phyloP scores from a whole-genome alignment of 768 basidiomycete species.

The Tylopilus sp. region DNA sequence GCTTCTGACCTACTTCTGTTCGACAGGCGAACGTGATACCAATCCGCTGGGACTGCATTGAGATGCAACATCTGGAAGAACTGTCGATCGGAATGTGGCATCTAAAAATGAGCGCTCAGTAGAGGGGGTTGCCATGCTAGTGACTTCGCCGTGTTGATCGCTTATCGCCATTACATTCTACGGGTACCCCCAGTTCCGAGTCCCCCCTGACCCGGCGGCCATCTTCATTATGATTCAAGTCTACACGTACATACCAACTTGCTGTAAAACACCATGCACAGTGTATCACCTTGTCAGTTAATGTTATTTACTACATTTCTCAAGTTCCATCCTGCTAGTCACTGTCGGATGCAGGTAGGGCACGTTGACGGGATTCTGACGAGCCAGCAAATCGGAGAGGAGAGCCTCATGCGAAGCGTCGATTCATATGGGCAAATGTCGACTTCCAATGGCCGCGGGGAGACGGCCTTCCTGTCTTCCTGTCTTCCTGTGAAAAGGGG shows the following conservation, averaged over 20 bases:
- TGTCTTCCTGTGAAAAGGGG: constrained; percentile 34
- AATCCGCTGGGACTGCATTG: constrained; percentile 63
- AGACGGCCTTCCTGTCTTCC: not conserved
- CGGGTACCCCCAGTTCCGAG: constrained; percentile 10
- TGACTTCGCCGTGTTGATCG: constrained; percentile 5
- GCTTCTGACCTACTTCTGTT: constrained; percentile 10
- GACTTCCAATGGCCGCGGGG: constrained; percentile 4
- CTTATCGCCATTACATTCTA: constrained; percentile 6
- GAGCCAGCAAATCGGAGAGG: not conserved
- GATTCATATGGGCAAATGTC: constrained; percentile 10
- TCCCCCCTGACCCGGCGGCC: too few relatives aligned
- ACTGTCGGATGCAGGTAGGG: constrained; percentile 1
- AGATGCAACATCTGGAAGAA: constrained; percentile 71
- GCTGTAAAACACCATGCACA: constrained; percentile 21
- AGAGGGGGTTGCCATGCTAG: constrained; percentile 4
- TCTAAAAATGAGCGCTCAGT: constrained; percentile 47
- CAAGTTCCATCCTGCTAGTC: too few relatives aligned
- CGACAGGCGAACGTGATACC: constrained; percentile 65
- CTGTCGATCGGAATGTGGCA: constrained; percentile 67
- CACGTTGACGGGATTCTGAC: not conserved
- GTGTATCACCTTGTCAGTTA: constrained; percentile 20
- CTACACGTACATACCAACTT: constrained; percentile 1
- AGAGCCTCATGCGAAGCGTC: not conserved
- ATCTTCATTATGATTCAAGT: constrained; percentile 10
- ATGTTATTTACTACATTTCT: constrained; percentile 26